These are phyloP conservation scores for Ilyonectria destructans DNA, from an alignment of 2,329 filamentous ascomycete genomes.

Conservation along the genomic window DNA sequence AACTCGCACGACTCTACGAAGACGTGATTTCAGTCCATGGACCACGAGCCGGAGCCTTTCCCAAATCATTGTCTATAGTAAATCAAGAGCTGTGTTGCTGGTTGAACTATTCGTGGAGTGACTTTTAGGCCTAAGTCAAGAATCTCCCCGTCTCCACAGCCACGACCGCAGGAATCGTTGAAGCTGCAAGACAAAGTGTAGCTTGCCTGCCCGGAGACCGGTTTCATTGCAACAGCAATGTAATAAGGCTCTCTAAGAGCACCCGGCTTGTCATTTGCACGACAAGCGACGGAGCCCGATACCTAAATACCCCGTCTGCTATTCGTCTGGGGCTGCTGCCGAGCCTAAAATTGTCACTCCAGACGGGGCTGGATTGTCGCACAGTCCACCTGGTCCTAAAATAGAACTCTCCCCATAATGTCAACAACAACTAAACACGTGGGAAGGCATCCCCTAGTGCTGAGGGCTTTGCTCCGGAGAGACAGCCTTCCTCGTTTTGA, in stretches of 20 bases:
- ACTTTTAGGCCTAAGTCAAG: too few relatives aligned
- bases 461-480: background rate
- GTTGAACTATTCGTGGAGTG: background rate
- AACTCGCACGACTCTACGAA: background rate
- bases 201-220: background rate
- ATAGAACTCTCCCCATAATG: conserved; percentile 16
- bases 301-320: background rate
- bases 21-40: background rate
- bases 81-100: background rate
- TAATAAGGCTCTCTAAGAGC: background rate
- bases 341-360: conserved; percentile 3
- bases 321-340: background rate
- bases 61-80: background rate
- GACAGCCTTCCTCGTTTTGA: background rate
- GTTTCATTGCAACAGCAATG: background rate
- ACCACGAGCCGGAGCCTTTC: background rate
- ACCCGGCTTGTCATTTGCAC: background rate
- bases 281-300: background rate
- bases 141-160: too few relatives aligned
- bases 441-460: background rate
- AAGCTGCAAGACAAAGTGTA: background rate
- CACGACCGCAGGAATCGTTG: background rate
- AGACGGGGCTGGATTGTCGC: conserved; percentile 7
- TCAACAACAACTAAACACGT: conserved; percentile 11
- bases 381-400: conserved; percentile 8